These are phyloP conservation scores for Seiridium cupressi DNA, from an alignment of 2,329 filamentous ascomycete genomes.

Conservation along the genomic window DNA sequence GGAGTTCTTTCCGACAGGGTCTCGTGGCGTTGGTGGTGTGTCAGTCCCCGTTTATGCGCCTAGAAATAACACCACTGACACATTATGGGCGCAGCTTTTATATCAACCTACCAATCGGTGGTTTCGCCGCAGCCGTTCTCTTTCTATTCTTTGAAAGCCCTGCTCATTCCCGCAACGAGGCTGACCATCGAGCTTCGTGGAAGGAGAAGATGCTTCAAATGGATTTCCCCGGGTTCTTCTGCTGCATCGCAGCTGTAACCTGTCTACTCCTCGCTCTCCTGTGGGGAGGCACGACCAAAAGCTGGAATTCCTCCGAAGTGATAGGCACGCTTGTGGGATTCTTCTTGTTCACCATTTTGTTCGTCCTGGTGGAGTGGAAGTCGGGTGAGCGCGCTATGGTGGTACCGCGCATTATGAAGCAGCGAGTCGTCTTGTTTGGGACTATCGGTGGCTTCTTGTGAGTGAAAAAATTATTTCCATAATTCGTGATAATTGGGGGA, in stretches of 20 bases:
- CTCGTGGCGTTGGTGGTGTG: neutral
- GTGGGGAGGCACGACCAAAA: constrained; percentile 31
- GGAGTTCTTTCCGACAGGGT: constrained; percentile 3
- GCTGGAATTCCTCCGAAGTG: constrained; percentile 8
- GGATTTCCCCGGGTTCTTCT: constrained; percentile 41
- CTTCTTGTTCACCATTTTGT: constrained; percentile 34
- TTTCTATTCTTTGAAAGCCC: constrained; percentile 6
- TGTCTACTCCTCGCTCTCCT: constrained; percentile 36
- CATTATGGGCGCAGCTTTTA: constrained; percentile 8
- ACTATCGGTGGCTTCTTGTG: neutral
- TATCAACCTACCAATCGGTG: constrained; percentile 13
- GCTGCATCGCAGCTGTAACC: constrained; percentile 44
- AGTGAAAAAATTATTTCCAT: neutral
- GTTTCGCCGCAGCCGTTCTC: constrained; percentile 6
- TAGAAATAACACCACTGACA: neutral
- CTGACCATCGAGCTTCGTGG: too few relatives aligned
- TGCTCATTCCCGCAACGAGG: neutral
- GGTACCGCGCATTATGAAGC: constrained; percentile 32
- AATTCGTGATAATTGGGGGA: neutral
- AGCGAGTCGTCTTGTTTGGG: constrained; percentile 30
- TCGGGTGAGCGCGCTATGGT: constrained; percentile 33
- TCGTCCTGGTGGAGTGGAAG: constrained; percentile 33
- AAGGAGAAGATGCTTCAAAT: constrained; percentile 33
- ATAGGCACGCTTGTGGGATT: constrained; percentile 40
- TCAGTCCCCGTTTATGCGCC: neutral